Evolutionary conservation across 139 green algal species (phyloP), one percentile per base, ranked within the genome.

Genomic region (Eudorina sp.): DNA sequence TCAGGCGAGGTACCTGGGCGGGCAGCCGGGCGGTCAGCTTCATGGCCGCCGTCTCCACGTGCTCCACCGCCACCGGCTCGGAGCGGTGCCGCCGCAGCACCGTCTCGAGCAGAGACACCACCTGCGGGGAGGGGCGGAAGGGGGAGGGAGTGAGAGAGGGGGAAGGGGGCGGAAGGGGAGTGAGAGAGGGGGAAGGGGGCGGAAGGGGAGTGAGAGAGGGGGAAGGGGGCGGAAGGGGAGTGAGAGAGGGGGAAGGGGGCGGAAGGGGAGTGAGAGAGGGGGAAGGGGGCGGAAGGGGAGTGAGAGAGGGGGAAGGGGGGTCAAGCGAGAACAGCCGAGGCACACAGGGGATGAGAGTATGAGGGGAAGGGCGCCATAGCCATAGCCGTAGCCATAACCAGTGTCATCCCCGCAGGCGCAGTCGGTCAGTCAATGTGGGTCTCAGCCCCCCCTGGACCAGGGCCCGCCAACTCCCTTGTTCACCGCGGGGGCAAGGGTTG

Each of bases 1-100:
- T 70, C 69, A 97, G 73, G 23, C 91, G 90, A 1, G 79, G 9
- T 55, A 85, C 78, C 91, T 96, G 91, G 14, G 72, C 74, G 0
- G 95, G 91, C 45, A 97, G 91, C 5, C 96, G 91, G 6, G 94
- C 91, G 1, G 93, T 94, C 53, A 99, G 94, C 95, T 99, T 99
- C 83, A 96, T 94, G 48, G 97, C 93, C 2, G 97, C 93, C 0
- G 94, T 97, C 25, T 99, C 88, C n/a, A 90, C 90, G 75, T 96
- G 96, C 92, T 97, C 96, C 14, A 58, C 60, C 27, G 41, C 34
- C 68, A 41, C 74, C 3, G 69, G 45, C 36, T 85, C 90, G 34
- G 74, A 66, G 23, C 40, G 53, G 29, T 70, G 53, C 83, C 84
- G 64, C n/a, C 72, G 88, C 74, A 96, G 86, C 23, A 93, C 53